Base-by-base conservation (phyloP, 2,329 filamentous ascomycete species). In the Elsinoe perseae region DNA sequence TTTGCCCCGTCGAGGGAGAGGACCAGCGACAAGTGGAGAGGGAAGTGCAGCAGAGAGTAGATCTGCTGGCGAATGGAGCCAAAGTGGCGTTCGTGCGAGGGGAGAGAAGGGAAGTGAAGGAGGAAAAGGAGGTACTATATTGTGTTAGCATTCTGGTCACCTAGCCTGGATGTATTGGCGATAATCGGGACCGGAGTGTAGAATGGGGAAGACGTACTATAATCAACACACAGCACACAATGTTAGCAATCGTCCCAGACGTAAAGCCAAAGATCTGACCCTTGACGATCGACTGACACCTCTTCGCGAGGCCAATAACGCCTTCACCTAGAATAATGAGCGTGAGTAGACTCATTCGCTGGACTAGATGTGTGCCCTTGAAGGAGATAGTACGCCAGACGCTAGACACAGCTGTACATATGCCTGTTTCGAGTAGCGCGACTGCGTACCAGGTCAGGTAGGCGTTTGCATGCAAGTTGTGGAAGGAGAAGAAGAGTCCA, bases 361-460 rank as follows among this genome's bases (percentile, higher is more conserved):
- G 64, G 2, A 68, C 62, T 53, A 72, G 64, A 52, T 72, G 69
- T 9, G 70, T 72, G 7, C 68, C 68, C 50, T 71, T 69, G 64
- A 71, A 70, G 38, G 63, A 66, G 57, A 71, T 64, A 30, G 66
- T 63, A 18, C 67, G 63, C 64, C 64, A 70, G 20, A 65, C 36
- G 38, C 63, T 67, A 1, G 66, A 69, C 9, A 70, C 64, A 1
- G 58, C 57, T 8, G 68, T 66, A 2, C 65, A 68, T 32, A 68
- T 54, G 12, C 66, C 34, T 2, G 66, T 68, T 56, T 70, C 69
- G 1, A 57, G 54, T 2, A 68, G 60, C 3, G 64, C 66, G 53
- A 72, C 64, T 10, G 79, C 63, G 61, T 83, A 84, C 82, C 81
- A 80, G 42, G 73, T 69, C 50, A 72, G 69, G 67, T 76, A 77